Percentiles rank a stretch among this genome's conserved stretches.
Conservation (phyloP, 108 stramenopile species). For the Skeletonema menzelii region DNA sequence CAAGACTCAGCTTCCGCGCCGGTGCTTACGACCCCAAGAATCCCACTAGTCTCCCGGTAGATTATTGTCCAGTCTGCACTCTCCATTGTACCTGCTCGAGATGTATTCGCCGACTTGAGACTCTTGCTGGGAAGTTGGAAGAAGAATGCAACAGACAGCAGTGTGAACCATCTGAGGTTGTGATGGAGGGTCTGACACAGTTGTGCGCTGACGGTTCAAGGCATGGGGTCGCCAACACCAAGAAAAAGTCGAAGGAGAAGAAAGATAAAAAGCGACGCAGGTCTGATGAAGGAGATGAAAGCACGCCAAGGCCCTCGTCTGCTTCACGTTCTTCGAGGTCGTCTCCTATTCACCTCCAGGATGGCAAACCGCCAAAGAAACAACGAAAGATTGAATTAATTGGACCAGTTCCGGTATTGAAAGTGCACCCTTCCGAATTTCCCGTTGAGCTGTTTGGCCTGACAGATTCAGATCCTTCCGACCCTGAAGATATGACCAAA, state of each 20-base stretch:
- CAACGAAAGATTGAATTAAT: slow-evolving; percentile 11
- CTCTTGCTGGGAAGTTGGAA: slow-evolving; percentile 7
- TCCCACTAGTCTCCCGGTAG: slow-evolving; percentile 26
- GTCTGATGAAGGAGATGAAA: slow-evolving; percentile 4
- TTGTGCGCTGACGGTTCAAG: slow-evolving; percentile 18
- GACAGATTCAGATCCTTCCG: slow-evolving; percentile 56
- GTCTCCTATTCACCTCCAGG: slow-evolving; percentile 6
- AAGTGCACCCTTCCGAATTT: slow-evolving; percentile 66
- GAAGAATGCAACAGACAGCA: slow-evolving; percentile 21
- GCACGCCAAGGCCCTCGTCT: background rate
- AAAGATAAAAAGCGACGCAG: background rate
- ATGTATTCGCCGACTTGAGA: slow-evolving; percentile 39
- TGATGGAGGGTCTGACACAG: slow-evolving; percentile 5
- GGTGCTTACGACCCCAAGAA: slow-evolving; percentile 30
- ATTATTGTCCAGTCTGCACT: slow-evolving; percentile 43
- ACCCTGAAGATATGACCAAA: slow-evolving; percentile 51
- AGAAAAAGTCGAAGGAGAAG: background rate
- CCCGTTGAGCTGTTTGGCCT: slow-evolving; percentile 56
- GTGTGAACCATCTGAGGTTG: slow-evolving; percentile 10
- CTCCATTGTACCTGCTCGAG: slow-evolving; percentile 41
- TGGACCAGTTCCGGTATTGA: slow-evolving; percentile 37
- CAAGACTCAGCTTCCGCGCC: slow-evolving; percentile 31
- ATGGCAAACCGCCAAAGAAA: slow-evolving; percentile 24
- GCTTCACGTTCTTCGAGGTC: slow-evolving; percentile 21
- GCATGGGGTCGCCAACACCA: slow-evolving; percentile 1